These are phyloP conservation scores for Berberis thunbergii DNA, from an alignment of 164 flowering plant species.

Conservation along the genomic window DNA sequence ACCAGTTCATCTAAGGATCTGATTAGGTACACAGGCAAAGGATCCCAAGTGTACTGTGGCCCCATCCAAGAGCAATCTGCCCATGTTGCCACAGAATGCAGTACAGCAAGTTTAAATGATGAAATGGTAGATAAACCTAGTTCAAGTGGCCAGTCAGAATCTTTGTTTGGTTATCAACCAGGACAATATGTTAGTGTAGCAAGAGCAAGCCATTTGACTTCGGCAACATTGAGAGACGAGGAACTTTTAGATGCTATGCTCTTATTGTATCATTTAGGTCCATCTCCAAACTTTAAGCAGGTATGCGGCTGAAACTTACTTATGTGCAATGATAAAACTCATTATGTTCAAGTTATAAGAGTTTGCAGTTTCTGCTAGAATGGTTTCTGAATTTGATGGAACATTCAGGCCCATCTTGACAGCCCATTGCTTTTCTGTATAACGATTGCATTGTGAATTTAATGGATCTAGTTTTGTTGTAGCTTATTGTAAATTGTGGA, in stretches of 20 bases:
- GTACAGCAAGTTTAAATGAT: constrained; percentile 64
- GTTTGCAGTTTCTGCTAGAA: too few species aligned
- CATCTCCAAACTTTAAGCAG: constrained; percentile 89
- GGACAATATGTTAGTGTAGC: constrained; percentile 44
- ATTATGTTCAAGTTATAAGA: too few species aligned
- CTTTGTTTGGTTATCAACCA: constrained; percentile 51
- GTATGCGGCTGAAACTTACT: constrained; percentile 24
- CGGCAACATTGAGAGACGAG: constrained; percentile 66
- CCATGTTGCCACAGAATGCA: constrained; percentile 78
- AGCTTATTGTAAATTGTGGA: too few species aligned
- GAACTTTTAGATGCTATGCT: constrained; percentile 86
- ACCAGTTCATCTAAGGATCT: constrained; percentile 37
- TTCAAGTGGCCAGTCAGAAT: constrained; percentile 75
- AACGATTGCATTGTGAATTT: too few species aligned
- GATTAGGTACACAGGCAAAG: constrained; percentile 31
- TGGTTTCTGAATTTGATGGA: too few species aligned
- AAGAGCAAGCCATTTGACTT: constrained; percentile 32
- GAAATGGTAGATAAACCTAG: constrained; percentile 91
- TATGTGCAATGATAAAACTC: too few species aligned
- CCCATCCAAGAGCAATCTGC: constrained; percentile 65
- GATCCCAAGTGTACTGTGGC: constrained; percentile 46
- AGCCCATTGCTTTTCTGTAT: too few species aligned
- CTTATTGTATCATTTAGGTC: constrained; percentile 72
- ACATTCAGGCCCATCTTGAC: too few species aligned
- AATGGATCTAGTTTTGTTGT: too few species aligned